A percentile compares a stretch with the other conserved stretches of the same genome.
These are phyloP conservation scores for Talaromyces sp. DNA, from an alignment of 2,329 filamentous ascomycete species.

Conservation along the genomic window DNA sequence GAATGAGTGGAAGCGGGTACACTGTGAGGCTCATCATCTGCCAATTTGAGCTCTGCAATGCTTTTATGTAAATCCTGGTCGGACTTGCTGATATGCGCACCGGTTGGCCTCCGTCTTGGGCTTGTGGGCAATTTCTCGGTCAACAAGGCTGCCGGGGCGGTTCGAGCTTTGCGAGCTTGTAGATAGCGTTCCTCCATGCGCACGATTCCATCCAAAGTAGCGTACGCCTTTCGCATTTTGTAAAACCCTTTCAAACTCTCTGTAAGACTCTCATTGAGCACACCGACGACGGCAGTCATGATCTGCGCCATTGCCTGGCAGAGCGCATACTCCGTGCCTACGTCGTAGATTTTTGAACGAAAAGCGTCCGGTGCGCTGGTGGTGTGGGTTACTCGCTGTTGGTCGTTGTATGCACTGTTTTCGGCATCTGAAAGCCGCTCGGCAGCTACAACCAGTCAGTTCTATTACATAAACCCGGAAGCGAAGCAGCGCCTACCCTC, in stretches of 20 bases:
- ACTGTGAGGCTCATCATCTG: conserved; percentile 23
- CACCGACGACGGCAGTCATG: conserved; percentile 83
- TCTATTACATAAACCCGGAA: neutral
- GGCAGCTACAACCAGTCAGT: conserved; percentile 55
- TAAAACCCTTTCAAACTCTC: conserved; percentile 92
- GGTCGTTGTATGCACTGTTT: conserved; percentile 70
- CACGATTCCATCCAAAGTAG: conserved; percentile 76
- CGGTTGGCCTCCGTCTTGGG: conserved; percentile 18
- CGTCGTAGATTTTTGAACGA: conserved; percentile 67
- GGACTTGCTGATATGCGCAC: conserved; percentile 22
- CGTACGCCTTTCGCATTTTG: conserved; percentile 83
- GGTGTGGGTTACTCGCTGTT: conserved; percentile 70
- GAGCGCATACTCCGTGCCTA: conserved; percentile 82
- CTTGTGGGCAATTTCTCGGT: conserved; percentile 19
- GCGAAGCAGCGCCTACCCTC: conserved; percentile 52
- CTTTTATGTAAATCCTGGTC: conserved; percentile 19
- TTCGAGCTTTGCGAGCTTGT: conserved; percentile 22
- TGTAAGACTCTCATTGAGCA: conserved; percentile 88
- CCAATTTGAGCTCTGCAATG: conserved; percentile 28
- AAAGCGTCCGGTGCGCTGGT: conserved; percentile 51
- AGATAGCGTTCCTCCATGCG: conserved; percentile 67
- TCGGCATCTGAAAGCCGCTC: conserved; percentile 73
- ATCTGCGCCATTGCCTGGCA: conserved; percentile 82
- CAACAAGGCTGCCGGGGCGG: conserved; percentile 22
- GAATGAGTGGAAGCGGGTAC: conserved; percentile 22